Conservation (phyloP, 2,329 filamentous ascomycete genomes). For the Pseudogymnoascus sp. region DNA sequence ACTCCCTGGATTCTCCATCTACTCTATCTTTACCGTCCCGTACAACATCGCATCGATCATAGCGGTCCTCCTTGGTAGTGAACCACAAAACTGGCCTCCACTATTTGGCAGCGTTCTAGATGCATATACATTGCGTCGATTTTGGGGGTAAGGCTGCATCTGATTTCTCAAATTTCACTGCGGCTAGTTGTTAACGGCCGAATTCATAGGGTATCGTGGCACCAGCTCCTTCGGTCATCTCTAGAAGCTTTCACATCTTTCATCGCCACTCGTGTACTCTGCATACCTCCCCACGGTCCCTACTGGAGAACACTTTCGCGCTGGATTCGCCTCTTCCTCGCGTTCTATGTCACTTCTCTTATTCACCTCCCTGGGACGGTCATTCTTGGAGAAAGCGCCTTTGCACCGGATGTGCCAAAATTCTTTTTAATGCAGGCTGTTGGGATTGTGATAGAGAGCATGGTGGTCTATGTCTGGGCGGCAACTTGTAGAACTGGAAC, state of each 20-base stretch:
- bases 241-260: neutral
- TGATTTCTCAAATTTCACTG: neutral
- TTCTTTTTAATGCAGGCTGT: constrained; percentile 2
- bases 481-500: neutral
- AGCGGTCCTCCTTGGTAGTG: neutral
- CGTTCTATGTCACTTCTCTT: neutral
- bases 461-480: neutral
- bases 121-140: neutral
- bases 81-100: neutral
- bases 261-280: neutral
- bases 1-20: neutral
- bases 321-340: neutral
- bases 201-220: neutral
- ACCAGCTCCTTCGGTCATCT: constrained; percentile 3
- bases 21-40: neutral
- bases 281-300: neutral
- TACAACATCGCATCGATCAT: neutral
- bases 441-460: neutral
- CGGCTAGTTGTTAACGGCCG: neutral
- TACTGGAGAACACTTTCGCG: neutral
- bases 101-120: neutral
- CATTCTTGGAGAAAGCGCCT: neutral
- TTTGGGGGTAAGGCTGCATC: neutral
- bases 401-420: neutral
- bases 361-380: neutral